Evolutionary conservation across 192 early-diverging fungal species (phyloP), one percentile per base, ranked within the genome.

Genomic region (Mortierella alpina): DNA sequence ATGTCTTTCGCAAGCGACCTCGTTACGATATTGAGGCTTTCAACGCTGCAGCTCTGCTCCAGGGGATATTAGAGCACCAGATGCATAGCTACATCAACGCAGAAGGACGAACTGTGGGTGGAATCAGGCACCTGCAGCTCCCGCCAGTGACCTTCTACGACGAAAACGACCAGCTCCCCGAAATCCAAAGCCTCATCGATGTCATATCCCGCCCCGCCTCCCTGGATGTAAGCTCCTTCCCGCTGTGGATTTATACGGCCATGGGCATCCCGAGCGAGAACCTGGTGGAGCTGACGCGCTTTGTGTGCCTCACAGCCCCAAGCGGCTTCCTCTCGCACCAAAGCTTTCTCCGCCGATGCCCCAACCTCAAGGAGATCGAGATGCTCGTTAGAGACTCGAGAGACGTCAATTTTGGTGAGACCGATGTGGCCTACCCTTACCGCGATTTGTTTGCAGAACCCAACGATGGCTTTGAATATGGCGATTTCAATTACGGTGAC

Each of bases 361-460:
- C 20, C 20, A 11, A 50, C 6, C 55, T 68, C 14, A 59, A n/a
- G 50, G 66, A 68, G 47, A 58, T 68, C 18, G 55, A 68, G 56
- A 58, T 68, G 55, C 17, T 55, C 40, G 23, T 59, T 22, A 58
- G 42, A 18, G 45, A 54, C 15, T 5, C 22, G 53, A 7, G 5
- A 5, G 66, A 68, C 4, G 10, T 68, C 10, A 23, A 50, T 41
- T 11, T 68, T 49, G 15, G 4, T 20, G 31, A 31, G 31, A 3
- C 31, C 31, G 31, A 31, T 31, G 31, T 31, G 31, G 31, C 31
- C 31, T 31, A 31, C 31, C 31, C 31, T 31, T 31, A 31, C 31
- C 31, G 31, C 31, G 31, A 31, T 31, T 31, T 31, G 31, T 31
- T 31, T 31, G 31, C 31, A 31, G 31, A 31, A 31, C 31, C 31